phyloP scores from a whole-genome alignment of 1,284 basidiomycete genomes.

The Ceratobasidium sp. region DNA sequence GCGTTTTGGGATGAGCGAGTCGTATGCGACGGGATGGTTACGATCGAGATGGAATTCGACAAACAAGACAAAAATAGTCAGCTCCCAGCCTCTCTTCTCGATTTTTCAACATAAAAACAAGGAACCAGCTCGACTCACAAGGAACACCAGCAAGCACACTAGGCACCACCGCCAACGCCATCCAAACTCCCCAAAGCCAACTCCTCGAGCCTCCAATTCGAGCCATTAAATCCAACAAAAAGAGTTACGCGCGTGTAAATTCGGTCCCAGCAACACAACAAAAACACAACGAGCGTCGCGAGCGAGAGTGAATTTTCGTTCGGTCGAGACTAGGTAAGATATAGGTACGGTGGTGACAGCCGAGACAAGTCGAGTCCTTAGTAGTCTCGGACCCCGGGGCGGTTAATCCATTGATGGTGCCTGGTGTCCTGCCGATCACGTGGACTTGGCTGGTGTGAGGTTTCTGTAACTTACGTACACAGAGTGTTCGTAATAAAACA shows the following conservation, averaged over 20 bases:
- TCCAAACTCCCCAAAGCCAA: constrained; percentile 8
- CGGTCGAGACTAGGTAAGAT: background rate
- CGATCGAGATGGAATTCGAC: background rate
- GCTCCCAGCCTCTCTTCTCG: background rate
- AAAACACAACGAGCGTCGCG: background rate
- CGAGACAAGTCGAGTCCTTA: background rate
- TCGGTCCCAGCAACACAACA: background rate
- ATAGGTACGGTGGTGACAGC: constrained; percentile 1
- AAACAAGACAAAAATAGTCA: background rate
- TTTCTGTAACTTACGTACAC: too few relatives aligned
- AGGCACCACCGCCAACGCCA: constrained; percentile 24
- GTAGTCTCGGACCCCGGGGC: background rate
- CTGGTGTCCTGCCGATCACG: constrained; percentile 22
- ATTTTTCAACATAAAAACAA: background rate
- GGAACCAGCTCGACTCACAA: constrained; percentile 4
- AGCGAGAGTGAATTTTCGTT: background rate
- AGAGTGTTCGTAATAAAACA: too few relatives aligned
- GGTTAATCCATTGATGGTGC: constrained; percentile 36
- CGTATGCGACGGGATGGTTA: background rate
- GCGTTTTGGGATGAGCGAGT: background rate
- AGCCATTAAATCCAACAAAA: background rate
- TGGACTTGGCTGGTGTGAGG: background rate
- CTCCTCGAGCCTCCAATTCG: background rate
- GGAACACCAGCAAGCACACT: constrained; percentile 36
- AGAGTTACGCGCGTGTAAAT: background rate